Conservation (phyloP, 176 grass and related monocot species). For the Miscanthus lutarioriparius region DNA sequence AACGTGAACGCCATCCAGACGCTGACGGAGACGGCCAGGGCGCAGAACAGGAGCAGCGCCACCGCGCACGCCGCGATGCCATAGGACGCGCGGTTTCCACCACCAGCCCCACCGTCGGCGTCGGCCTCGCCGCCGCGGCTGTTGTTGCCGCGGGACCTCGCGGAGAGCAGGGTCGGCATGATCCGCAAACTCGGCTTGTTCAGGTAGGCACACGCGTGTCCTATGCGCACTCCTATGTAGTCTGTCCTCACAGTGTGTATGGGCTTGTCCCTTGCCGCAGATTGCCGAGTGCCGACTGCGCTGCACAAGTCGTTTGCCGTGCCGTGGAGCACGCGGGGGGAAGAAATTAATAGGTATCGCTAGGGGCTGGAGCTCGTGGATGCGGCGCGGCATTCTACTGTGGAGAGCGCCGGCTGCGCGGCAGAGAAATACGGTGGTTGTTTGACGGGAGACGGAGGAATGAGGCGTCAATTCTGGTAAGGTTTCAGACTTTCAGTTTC, state of each 20-base stretch:
- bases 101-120: neutral
- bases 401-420: neutral
- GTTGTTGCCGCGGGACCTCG: neutral
- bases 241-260: neutral
- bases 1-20: slow-evolving; percentile 37
- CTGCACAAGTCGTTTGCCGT: neutral
- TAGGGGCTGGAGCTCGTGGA: neutral
- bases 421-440: slow-evolving; percentile 14
- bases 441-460: neutral
- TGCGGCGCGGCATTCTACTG: neutral
- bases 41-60: slow-evolving; percentile 33
- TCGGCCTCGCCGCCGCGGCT: neutral
- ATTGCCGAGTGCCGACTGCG: neutral
- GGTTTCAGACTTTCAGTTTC: neutral
- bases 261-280: neutral
- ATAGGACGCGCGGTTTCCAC: neutral
- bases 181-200: neutral
- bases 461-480: neutral
- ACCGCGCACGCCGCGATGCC: slow-evolving; percentile 10
- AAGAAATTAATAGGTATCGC: neutral
- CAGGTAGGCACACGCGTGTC: too few relatives aligned
- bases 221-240: neutral
- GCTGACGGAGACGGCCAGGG: slow-evolving; percentile 11
- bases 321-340: neutral
- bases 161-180: slow-evolving; percentile 4